phyloP scores from a whole-genome alignment of 78 protist species.

The Protostelium mycophagum region DNA sequence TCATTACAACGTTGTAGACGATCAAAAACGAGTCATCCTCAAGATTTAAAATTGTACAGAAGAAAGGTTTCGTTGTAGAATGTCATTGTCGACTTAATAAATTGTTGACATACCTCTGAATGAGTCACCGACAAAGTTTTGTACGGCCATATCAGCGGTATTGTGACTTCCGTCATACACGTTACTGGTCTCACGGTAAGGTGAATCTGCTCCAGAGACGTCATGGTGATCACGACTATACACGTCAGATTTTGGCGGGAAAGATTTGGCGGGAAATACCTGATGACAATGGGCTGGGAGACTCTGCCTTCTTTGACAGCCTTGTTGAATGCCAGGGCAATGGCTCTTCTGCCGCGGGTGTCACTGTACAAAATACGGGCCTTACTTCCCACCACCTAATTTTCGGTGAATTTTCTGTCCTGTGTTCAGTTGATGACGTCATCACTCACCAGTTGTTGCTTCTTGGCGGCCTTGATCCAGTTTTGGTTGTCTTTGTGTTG shows the following conservation, averaged over 20 bases:
- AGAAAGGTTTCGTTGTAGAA: too few species aligned
- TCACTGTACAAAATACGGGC: constrained; percentile 83
- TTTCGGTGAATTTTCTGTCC: constrained; percentile 7
- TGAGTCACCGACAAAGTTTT: constrained; percentile 80
- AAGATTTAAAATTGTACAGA: too few species aligned
- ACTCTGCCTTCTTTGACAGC: constrained; percentile 71
- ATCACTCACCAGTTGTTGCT: not conserved
- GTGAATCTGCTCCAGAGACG: constrained; percentile 87
- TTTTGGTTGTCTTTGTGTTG: constrained; percentile 80
- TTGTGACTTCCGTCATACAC: constrained; percentile 75
- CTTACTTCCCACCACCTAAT: constrained; percentile 71
- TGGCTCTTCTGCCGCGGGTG: constrained; percentile 66
- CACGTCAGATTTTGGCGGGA: not conserved
- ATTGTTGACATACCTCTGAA: constrained; percentile 46
- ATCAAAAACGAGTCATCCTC: too few species aligned
- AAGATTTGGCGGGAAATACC: not conserved
- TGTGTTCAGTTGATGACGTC: constrained; percentile 3
- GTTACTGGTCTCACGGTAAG: constrained; percentile 89
- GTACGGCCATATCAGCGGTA: constrained; percentile 87
- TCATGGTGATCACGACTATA: constrained; percentile 91
- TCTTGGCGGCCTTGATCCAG: constrained; percentile 73
- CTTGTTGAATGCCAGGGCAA: constrained; percentile 81
- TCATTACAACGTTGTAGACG: too few species aligned
- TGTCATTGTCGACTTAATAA: too few species aligned
- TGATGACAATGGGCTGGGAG: constrained; percentile 40